Conservation (phyloP, 495 filamentous ascomycete species). For the Glonium stellatum region DNA sequence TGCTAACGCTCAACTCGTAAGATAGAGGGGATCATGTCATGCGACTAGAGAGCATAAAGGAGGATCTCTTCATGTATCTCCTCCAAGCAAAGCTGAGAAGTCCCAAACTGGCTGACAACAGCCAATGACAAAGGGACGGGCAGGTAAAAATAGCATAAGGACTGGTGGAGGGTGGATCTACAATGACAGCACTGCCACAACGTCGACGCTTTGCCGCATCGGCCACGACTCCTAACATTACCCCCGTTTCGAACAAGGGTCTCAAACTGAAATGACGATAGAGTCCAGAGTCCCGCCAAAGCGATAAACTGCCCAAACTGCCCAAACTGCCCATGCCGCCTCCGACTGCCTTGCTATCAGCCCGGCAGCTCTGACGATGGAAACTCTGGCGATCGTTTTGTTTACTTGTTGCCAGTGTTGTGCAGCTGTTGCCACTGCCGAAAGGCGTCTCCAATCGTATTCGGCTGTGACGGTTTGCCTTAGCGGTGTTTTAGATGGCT, state of each 20-base stretch:
- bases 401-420: not conserved
- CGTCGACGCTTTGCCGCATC: constrained; percentile 1
- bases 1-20: too few species aligned
- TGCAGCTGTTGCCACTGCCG: not conserved
- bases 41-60: too few species aligned
- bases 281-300: not conserved
- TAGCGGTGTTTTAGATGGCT: not conserved
- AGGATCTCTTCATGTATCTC: too few species aligned
- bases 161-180: not conserved
- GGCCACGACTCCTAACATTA: not conserved
- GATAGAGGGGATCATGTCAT: too few species aligned
- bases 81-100: too few species aligned
- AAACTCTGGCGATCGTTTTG: not conserved
- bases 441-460: not conserved
- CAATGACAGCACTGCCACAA: constrained; percentile 3
- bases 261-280: not conserved
- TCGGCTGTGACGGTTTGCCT: not conserved
- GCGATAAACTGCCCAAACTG: not conserved
- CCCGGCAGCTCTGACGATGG: too few species aligned
- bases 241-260: not conserved
- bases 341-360: too few species aligned
- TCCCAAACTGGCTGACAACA: too few species aligned
- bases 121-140: not conserved
- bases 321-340: not conserved
- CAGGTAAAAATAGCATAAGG: constrained; percentile 3